Base-by-base conservation (phyloP, 371 early-diverging fungal species). In the Funneliformis caledonium region DNA sequence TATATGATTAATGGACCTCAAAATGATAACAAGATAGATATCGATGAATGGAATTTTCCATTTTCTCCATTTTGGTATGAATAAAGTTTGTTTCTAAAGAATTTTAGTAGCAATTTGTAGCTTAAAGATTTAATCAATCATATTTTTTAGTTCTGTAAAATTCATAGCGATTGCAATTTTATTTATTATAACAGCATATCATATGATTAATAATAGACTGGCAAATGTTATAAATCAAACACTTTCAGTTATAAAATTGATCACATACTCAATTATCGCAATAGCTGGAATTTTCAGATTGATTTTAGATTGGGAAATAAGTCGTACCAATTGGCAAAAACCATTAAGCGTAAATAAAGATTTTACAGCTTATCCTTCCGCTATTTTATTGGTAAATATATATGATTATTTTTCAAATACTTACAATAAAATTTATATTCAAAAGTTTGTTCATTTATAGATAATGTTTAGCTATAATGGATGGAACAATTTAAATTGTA, bases 161-260 rank as follows among this genome's bases (percentile, higher is more conserved):
- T 48, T 26, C 5, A 0, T 43, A 14, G 19, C 65, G 11, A 60
- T 76, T 2, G 65, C 67, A 16, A 19, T 45, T 61, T 45, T 77
- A 48, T 14, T 50, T 2, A 14, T 77, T 43, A 65, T 77, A 9
- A 67, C 65, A 10, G 22, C 12, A 7, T 77, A 77, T 33, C 45
- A 77, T 22, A 48, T 50, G 77, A 19, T 2, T 11, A 47, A 64
- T 9, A 77, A 48, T 42, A 65, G 8, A 65, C 65, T 56, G 37
- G 64, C 77, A 26, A 77, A 64, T 22, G 12, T 14, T 26, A 77
- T 77, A 43, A 77, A 77, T 26, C 47, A 77, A 26, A 10, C 77
- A 7, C 26, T 77, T 4, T 33, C 65, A 0, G 65, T 65, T 11
- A 65, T 77, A 26, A 77, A 77, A 60, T 16, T 77, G 4, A 26